Conservation (phyloP, 1,139 yeast genomes). For the Blastobotrys ciferrii region DNA sequence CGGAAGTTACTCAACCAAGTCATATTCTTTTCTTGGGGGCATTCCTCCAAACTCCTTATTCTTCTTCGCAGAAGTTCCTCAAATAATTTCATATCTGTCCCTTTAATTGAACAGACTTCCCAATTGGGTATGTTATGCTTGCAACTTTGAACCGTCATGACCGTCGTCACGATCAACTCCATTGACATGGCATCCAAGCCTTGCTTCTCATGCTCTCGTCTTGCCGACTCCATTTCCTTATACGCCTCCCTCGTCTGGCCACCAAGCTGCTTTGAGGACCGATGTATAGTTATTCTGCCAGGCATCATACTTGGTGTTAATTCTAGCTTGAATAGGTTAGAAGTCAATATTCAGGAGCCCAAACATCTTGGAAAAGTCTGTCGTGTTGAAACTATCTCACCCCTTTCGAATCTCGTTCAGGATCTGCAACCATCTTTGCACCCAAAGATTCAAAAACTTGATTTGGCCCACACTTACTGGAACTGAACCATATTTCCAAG, state of each 20-base stretch:
- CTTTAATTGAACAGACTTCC: slow-evolving; percentile 33
- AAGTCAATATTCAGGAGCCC: slow-evolving; percentile 47
- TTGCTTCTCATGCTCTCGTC: slow-evolving; percentile 38
- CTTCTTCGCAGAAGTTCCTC: too few relatives aligned
- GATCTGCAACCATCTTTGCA: slow-evolving; percentile 49
- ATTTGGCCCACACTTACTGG: slow-evolving; percentile 58
- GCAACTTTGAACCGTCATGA: slow-evolving; percentile 38
- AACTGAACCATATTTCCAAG: slow-evolving; percentile 53
- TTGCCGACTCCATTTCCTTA: slow-evolving; percentile 31
- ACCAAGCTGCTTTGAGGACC: slow-evolving; percentile 45
- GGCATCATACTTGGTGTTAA: slow-evolving; percentile 53
- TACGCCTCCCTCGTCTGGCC: slow-evolving; percentile 34
- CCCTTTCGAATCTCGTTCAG: slow-evolving; percentile 48
- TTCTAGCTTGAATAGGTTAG: slow-evolving; percentile 53
- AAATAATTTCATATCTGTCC: too few relatives aligned
- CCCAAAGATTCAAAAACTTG: slow-evolving; percentile 38
- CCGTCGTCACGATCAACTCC: slow-evolving; percentile 37
- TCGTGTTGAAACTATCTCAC: slow-evolving; percentile 52
- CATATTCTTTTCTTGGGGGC: too few relatives aligned
- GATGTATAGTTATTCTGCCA: slow-evolving; percentile 54
- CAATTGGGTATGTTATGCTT: slow-evolving; percentile 33
- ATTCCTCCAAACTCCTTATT: too few relatives aligned
- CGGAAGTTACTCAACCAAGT: too few relatives aligned
- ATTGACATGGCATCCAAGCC: slow-evolving; percentile 40
- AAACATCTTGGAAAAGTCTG: slow-evolving; percentile 41